Base-by-base conservation (phyloP, 2,329 filamentous ascomycete genomes). In the Didymella keratinophila region DNA sequence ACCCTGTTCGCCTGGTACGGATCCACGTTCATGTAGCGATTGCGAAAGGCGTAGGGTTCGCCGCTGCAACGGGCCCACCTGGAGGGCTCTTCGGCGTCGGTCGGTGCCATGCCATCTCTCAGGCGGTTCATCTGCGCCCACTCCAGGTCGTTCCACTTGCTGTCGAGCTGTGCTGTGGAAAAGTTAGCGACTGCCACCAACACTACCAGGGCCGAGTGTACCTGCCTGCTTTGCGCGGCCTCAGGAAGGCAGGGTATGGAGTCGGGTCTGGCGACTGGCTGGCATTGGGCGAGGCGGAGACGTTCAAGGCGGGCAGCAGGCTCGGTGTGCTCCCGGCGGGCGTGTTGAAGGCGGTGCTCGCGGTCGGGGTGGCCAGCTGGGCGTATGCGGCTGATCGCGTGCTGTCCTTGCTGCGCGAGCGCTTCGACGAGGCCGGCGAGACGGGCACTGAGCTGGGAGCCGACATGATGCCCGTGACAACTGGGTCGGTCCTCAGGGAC, bases 1-100 rank as follows among this genome's bases (percentile, higher is more conserved):
- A 99, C 84, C 36, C 95, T 88, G 71, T 96, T 96, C 73, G 91
- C 88, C 61, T 90, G 88, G 87, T 91, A 99, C 0, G 93, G 92
- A 73, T 93, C 89, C 63, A 99, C 92, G 72, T 98, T 97, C 52
- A 83, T 76, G 78, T 98, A 99, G 54, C 95, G 88, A 77, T 98
- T 96, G 66, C 94, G 85, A 34, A 78, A 75, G 58, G 81, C 82
- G 62, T 86, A 80, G 46, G 86, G 82, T 9, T 85, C 80, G 23
- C 83, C 82, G 27, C 78, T 78, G 48, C 89, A 82, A 52, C 88
- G 82, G 3, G 86, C 82, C 82, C 83, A 90, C 62, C 80, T 81
- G 50, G 78, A 73, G 16, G 81, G 78, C 21, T 82, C 77, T 47
- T 83, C 79, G 43, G 79, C 7, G 71, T 71, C 64, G 79, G 32